A percentile compares a stretch with the other conserved stretches of the same genome.
phyloP scores from a whole-genome alignment of 2,329 filamentous ascomycete species.

The Curvularia spicifera region DNA sequence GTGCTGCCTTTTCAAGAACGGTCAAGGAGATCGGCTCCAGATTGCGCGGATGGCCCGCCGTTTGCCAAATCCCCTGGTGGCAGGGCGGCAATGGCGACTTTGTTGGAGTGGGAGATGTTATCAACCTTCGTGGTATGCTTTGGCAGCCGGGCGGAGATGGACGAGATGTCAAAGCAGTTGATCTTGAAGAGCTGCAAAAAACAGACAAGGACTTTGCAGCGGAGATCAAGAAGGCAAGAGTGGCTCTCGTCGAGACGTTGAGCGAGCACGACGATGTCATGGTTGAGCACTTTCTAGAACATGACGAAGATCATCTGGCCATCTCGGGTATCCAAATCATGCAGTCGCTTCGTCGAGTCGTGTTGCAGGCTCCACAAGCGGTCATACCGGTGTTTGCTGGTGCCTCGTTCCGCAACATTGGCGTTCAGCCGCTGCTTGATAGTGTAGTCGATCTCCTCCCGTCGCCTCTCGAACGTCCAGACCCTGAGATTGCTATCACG shows the following conservation, averaged over 20 bases:
- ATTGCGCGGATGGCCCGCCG: slow-evolving; percentile 82
- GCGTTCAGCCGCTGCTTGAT: slow-evolving; percentile 89
- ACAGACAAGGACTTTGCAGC: slow-evolving; percentile 60
- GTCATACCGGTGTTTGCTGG: slow-evolving; percentile 88
- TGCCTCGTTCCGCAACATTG: slow-evolving; percentile 91
- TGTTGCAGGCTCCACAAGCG: slow-evolving; percentile 71
- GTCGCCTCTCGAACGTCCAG: slow-evolving; percentile 78
- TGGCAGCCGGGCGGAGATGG: slow-evolving; percentile 74
- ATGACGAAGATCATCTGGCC: slow-evolving; percentile 72
- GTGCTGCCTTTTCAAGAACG: slow-evolving; percentile 80
- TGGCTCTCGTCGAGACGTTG: slow-evolving; percentile 79
- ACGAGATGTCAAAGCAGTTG: slow-evolving; percentile 64
- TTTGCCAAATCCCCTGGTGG: slow-evolving; percentile 97
- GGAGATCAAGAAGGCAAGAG: slow-evolving; percentile 77
- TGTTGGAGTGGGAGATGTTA: slow-evolving; percentile 82
- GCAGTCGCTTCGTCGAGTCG: slow-evolving; percentile 73
- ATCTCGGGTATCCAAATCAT: slow-evolving; percentile 72
- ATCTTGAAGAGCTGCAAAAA: slow-evolving; percentile 60
- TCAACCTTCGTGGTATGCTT: slow-evolving; percentile 74
- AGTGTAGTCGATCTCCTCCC: slow-evolving; percentile 88
- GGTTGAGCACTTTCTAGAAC: slow-evolving; percentile 82
- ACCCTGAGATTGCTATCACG: slow-evolving; percentile 76
- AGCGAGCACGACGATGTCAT: slow-evolving; percentile 88
- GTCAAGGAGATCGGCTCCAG: slow-evolving; percentile 84
- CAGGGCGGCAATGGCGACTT: slow-evolving; percentile 74